Evolutionary conservation across 345 rosid species (phyloP).

Genomic region (Fremontodendron californicum): DNA sequence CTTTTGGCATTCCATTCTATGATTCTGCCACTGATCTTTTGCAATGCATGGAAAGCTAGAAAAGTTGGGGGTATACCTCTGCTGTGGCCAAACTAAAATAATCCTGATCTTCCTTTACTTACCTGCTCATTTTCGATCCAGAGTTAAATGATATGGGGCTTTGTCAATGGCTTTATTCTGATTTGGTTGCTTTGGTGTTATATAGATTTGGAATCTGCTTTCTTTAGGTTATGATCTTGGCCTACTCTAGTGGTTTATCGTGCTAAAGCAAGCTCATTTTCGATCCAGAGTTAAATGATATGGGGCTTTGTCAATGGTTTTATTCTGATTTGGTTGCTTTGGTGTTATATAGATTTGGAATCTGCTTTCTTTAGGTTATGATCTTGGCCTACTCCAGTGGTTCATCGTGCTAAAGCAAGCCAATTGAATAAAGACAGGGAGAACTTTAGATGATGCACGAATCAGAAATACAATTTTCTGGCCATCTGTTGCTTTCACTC

Average conservation of each 20-base stretch:
- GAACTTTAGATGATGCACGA: background rate
- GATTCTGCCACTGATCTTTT: background rate
- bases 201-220: background rate
- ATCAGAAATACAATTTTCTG: conserved; percentile 14
- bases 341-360: background rate
- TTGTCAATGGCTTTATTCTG: conserved; percentile 1
- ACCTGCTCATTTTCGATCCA: background rate
- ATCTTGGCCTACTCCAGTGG: conserved; percentile 6
- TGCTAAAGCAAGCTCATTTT: conserved; percentile 4
- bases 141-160: background rate
- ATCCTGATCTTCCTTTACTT: background rate
- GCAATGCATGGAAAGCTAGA: background rate
- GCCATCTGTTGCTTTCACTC: conserved; percentile 10
- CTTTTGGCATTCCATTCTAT: background rate
- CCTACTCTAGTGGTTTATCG: background rate
- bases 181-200: background rate
- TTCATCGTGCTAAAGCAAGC: conserved; percentile 7
- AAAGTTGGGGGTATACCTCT: background rate
- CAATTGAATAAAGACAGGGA: conserved; percentile 21
- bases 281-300: background rate
- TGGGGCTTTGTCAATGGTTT: too few relatives aligned
- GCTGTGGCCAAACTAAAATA: background rate
- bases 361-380: background rate
- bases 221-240: background rate
- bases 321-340: background rate